Evolutionary conservation across 108 stramenopile genomes (phyloP).

Genomic region (Fragilaria radians): DNA sequence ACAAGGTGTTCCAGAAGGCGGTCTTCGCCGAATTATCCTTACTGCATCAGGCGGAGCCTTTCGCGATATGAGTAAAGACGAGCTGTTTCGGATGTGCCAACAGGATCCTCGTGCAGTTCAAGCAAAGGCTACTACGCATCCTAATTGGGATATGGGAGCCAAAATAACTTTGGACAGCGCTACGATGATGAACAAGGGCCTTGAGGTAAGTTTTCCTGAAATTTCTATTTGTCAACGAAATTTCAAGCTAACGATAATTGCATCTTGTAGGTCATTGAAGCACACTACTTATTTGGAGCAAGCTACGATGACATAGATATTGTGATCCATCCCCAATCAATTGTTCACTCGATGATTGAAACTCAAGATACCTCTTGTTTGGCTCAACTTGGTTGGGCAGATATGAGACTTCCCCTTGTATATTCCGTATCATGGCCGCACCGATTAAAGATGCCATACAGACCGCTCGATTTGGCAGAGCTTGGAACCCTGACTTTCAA

Average conservation of each 20-base stretch:
- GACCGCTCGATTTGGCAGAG: slow-evolving; percentile 78
- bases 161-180: slow-evolving; percentile 96
- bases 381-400: slow-evolving; percentile 95
- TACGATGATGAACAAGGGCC: slow-evolving; percentile 98
- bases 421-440: slow-evolving; percentile 96
- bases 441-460: slow-evolving; percentile 89
- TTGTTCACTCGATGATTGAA: slow-evolving; percentile 95
- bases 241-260: background rate
- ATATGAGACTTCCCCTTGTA: slow-evolving; percentile 94
- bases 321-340: slow-evolving; percentile 95
- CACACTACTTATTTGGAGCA: slow-evolving; percentile 95
- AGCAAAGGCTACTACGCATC: slow-evolving; percentile 95
- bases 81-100: slow-evolving; percentile 78
- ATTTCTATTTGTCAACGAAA: background rate
- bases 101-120: slow-evolving; percentile 75
- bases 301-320: slow-evolving; percentile 97
- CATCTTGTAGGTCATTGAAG: slow-evolving; percentile 82
- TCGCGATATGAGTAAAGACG: slow-evolving; percentile 89
- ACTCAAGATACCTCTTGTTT: slow-evolving; percentile 95
- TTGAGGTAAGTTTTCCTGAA: slow-evolving; percentile 69
- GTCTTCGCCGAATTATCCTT: slow-evolving; percentile 84
- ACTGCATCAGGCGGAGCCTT: slow-evolving; percentile 96
- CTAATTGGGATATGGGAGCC: slow-evolving; percentile 94
- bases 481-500: slow-evolving; percentile 76
- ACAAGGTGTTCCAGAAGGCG: slow-evolving; percentile 90